Conservation (phyloP, 805 yeast species). For the Ogataea parapolymorpha region DNA sequence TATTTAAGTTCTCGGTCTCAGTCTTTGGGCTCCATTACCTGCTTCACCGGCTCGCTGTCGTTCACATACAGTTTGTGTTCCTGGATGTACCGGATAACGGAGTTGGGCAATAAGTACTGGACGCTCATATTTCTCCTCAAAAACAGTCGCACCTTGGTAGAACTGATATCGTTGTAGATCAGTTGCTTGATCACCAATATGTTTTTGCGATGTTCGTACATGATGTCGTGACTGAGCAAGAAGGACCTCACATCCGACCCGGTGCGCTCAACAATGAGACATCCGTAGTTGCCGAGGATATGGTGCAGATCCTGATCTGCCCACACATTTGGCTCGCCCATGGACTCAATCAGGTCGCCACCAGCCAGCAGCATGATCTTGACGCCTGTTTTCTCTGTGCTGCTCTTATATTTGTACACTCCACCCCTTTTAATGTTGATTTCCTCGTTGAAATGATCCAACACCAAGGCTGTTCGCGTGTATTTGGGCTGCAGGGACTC, state of each 20-base stretch:
- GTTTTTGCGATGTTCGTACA: constrained; percentile 94
- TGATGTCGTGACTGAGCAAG: constrained; percentile 87
- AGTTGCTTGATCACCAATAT: constrained; percentile 92
- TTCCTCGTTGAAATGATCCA: constrained; percentile 96
- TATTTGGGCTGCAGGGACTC: constrained; percentile 88
- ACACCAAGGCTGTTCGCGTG: constrained; percentile 90
- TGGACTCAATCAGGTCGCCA: constrained; percentile 94
- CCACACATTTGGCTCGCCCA: constrained; percentile 99
- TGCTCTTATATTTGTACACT: constrained; percentile 55
- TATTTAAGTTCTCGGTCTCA: not conserved
- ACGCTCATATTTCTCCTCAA: constrained; percentile 95
- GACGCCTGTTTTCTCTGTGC: constrained; percentile 58
- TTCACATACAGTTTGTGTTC: constrained; percentile 83
- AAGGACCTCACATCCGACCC: constrained; percentile 95
- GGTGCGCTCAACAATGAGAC: constrained; percentile 93
- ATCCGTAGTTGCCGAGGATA: constrained; percentile 92
- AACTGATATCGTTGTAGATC: constrained; percentile 92
- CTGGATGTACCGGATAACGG: constrained; percentile 91
- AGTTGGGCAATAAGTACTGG: constrained; percentile 88
- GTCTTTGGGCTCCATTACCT: constrained; percentile 50
- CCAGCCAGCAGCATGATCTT: constrained; percentile 96
- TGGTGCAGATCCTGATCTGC: constrained; percentile 94
- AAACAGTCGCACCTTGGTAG: constrained; percentile 91
- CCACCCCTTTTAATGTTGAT: constrained; percentile 90
- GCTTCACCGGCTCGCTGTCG: constrained; percentile 92